Conservation (phyloP, 768 basidiomycete species). For the Mycena alexandri region DNA sequence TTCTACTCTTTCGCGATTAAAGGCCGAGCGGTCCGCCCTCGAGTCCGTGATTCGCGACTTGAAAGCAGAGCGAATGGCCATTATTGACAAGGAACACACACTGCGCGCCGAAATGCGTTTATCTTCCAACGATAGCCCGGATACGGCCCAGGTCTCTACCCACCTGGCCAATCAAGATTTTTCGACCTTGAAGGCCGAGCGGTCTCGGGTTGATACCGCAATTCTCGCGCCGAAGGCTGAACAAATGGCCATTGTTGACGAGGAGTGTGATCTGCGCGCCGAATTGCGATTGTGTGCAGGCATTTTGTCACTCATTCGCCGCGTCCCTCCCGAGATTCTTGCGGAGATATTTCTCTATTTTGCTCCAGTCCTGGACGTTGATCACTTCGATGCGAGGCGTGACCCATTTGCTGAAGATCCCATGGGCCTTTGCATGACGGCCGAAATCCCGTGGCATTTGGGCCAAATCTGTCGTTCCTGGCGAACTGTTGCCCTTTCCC, state of each 20-base stretch:
- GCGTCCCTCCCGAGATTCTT: slow-evolving; percentile 69
- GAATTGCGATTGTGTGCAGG: background rate
- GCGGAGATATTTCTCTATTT: slow-evolving; percentile 68
- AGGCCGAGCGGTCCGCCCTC: background rate
- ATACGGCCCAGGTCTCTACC: too few relatives aligned
- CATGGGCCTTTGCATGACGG: background rate
- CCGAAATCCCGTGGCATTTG: slow-evolving; percentile 7
- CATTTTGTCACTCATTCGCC: slow-evolving; percentile 1
- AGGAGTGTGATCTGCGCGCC: background rate
- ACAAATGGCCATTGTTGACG: background rate
- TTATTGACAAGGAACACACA: too few relatives aligned
- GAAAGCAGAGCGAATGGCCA: background rate
- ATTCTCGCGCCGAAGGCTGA: too few relatives aligned
- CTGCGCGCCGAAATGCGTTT: too few relatives aligned
- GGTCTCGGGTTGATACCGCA: too few relatives aligned
- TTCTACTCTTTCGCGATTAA: background rate
- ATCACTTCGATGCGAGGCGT: background rate
- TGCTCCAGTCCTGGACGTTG: slow-evolving; percentile 55
- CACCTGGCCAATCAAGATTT: too few relatives aligned
- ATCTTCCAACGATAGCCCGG: too few relatives aligned
- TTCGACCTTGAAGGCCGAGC: too few relatives aligned
- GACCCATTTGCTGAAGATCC: too few relatives aligned
- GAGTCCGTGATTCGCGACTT: background rate
- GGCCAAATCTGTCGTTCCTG: slow-evolving; percentile 8
- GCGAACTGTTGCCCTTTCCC: slow-evolving; percentile 14